Percentiles rank a stretch among this genome's conserved stretches.
Conservation (phyloP, 768 basidiomycete genomes). For the Hysterangium stoloniferum region DNA sequence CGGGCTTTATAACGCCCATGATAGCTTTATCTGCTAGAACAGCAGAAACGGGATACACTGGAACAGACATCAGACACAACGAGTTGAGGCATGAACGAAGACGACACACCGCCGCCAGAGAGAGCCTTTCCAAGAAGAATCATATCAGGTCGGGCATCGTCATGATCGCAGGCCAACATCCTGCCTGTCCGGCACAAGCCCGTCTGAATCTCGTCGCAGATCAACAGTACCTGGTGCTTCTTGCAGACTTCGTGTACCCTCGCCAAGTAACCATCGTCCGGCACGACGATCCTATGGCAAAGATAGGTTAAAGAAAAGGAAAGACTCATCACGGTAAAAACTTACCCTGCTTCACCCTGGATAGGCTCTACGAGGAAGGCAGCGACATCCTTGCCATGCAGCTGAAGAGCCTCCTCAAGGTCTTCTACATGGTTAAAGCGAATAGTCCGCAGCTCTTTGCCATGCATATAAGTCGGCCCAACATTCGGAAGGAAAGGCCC, state of each 20-base stretch:
- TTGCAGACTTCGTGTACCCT: conserved; percentile 78
- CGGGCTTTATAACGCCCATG: conserved; percentile 91
- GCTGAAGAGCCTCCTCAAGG: conserved; percentile 70
- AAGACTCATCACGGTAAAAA: conserved; percentile 28
- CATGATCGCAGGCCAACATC: conserved; percentile 87
- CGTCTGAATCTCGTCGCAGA: conserved; percentile 98
- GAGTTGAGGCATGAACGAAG: neutral
- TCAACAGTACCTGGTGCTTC: conserved; percentile 88
- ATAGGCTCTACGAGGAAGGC: conserved; percentile 97
- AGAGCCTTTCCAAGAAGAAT: conserved; percentile 93
- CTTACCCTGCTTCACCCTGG: conserved; percentile 98
- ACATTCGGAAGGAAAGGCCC: conserved; percentile 86
- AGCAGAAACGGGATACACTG: conserved; percentile 94
- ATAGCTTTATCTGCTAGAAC: conserved; percentile 87
- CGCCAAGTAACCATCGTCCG: conserved; percentile 77
- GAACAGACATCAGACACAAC: neutral
- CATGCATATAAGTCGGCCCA: conserved; percentile 67
- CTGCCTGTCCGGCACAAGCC: conserved; percentile 91
- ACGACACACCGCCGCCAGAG: conserved; percentile 76
- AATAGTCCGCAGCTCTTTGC: conserved; percentile 43
- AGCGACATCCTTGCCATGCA: conserved; percentile 76
- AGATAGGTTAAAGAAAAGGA: neutral
- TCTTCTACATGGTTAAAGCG: conserved; percentile 81
- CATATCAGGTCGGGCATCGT: conserved; percentile 83
- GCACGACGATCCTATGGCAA: conserved; percentile 74